phyloP scores from a whole-genome alignment of 176 grass and related monocot genomes.

The Ensete ventricosum region DNA sequence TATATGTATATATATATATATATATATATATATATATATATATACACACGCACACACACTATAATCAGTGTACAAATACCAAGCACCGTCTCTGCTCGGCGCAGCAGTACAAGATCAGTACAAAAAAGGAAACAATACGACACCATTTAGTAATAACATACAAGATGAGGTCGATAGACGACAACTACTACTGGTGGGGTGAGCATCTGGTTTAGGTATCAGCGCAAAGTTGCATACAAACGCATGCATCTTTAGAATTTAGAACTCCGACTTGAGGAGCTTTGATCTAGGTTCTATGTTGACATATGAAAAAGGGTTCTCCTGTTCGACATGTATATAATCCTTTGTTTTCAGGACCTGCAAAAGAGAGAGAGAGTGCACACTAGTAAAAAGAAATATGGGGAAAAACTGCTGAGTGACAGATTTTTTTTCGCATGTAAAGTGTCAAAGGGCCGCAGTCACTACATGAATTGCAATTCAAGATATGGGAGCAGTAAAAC shows the following conservation, averaged over 20 bases:
- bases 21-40: no score
- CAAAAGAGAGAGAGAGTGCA: not conserved
- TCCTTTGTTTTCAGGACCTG: constrained; percentile 96
- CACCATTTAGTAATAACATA: not conserved
- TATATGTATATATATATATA: no score
- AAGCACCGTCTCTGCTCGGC: not conserved
- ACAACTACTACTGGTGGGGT: no score
- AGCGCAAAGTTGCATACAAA: no score
- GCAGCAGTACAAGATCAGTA: not conserved
- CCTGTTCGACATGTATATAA: constrained; percentile 82
- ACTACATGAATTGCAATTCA: no score
- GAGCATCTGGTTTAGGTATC: no score
- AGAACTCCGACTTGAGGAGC: constrained; percentile 95
- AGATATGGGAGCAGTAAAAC: no score
- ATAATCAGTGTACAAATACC: not conserved
- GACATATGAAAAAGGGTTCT: constrained; percentile 45
- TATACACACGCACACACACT: not conserved
- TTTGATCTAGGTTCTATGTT: constrained; percentile 65
- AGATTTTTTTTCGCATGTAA: not conserved
- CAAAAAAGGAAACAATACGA: not conserved
- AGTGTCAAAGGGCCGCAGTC: no score
- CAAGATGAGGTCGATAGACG: no score
- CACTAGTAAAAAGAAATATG: not conserved
- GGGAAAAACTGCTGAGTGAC: not conserved
- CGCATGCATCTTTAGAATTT: constrained; percentile 6